These are phyloP conservation scores for Cercospora nicotianae DNA, from an alignment of 2,329 filamentous ascomycete species.

Conservation along the genomic window DNA sequence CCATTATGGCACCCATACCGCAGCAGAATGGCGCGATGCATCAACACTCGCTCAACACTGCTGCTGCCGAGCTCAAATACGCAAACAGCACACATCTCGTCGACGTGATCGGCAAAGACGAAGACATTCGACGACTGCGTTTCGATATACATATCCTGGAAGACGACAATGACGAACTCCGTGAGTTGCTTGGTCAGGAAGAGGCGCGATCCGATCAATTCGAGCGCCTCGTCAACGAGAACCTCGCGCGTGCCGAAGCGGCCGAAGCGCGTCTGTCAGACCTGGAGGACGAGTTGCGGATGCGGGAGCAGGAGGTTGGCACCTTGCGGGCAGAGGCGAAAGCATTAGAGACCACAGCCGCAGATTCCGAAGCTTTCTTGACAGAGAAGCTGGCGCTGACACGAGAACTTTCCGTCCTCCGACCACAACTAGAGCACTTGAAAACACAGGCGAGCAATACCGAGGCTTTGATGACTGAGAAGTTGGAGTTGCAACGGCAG, in stretches of 20 bases:
- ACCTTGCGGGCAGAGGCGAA: conserved; percentile 69
- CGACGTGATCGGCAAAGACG: conserved; percentile 69
- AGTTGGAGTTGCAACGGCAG: conserved; percentile 75
- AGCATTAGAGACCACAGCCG: conserved; percentile 64
- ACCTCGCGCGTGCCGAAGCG: conserved; percentile 49
- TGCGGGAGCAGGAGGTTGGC: conserved; percentile 56
- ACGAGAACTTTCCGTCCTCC: conserved; percentile 59
- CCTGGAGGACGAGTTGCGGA: conserved; percentile 53
- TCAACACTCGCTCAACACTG: conserved; percentile 54
- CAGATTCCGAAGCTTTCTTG: conserved; percentile 69
- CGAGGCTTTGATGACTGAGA: conserved; percentile 72
- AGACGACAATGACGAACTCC: conserved; percentile 70
- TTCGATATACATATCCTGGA: conserved; percentile 70
- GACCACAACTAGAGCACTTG: conserved; percentile 63
- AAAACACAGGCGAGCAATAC: conserved; percentile 60
- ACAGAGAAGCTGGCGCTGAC: conserved; percentile 63
- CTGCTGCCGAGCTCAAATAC: conserved; percentile 67
- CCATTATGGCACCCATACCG: conserved; percentile 28
- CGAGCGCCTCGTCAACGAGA: conserved; percentile 52
- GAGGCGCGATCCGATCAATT: conserved; percentile 61
- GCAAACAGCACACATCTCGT: conserved; percentile 64
- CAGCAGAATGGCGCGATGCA: conserved; percentile 37
- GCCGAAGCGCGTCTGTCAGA: conserved; percentile 48
- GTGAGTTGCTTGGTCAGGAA: conserved; percentile 61
- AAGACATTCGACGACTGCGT: conserved; percentile 69